Evolutionary conservation across 768 basidiomycete species (phyloP).

Genomic region (Auricularia sp.): DNA sequence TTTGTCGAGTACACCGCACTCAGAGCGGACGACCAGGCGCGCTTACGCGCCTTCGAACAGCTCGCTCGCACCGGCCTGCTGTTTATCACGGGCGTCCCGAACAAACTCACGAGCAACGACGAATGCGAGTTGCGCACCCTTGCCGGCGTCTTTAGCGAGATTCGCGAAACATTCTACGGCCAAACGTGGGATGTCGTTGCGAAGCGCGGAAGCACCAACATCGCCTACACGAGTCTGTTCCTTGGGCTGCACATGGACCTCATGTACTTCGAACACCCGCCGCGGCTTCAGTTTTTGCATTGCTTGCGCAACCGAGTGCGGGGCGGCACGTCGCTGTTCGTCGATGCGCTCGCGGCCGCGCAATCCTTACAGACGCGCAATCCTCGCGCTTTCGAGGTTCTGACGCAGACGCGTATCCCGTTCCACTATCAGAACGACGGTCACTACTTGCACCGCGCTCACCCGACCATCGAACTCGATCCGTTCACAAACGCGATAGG

Average conservation of each 20-base stretch:
- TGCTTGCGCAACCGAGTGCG: conserved; percentile 75
- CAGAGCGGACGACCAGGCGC: conserved; percentile 34
- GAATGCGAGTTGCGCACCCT: conserved; percentile 60
- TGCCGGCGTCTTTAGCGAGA: conserved; percentile 58
- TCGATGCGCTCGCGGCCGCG: conserved; percentile 67
- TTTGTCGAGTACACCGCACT: conserved; percentile 49
- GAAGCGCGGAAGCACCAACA: conserved; percentile 64
- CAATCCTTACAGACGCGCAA: conserved; percentile 35
- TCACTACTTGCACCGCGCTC: conserved; percentile 64
- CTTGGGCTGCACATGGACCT: conserved; percentile 90
- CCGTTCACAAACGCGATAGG: conserved; percentile 29
- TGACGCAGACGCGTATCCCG: conserved; percentile 57
- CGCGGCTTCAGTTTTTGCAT: conserved; percentile 87
- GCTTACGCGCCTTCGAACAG: conserved; percentile 46
- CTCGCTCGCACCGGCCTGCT: conserved; percentile 64
- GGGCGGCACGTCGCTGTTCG: conserved; percentile 81
- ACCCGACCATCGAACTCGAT: conserved; percentile 66
- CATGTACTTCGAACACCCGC: conserved; percentile 86
- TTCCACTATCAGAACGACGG: conserved; percentile 91
- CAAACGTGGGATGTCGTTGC: conserved; percentile 81
- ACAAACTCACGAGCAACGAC: conserved; percentile 44
- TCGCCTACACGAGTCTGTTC: conserved; percentile 88
- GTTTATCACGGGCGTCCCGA: conserved; percentile 64
- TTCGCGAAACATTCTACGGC: conserved; percentile 87
- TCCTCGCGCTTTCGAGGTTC: conserved; percentile 44